phyloP scores from a whole-genome alignment of 1,284 basidiomycete genomes.

The Peniophora sp. region DNA sequence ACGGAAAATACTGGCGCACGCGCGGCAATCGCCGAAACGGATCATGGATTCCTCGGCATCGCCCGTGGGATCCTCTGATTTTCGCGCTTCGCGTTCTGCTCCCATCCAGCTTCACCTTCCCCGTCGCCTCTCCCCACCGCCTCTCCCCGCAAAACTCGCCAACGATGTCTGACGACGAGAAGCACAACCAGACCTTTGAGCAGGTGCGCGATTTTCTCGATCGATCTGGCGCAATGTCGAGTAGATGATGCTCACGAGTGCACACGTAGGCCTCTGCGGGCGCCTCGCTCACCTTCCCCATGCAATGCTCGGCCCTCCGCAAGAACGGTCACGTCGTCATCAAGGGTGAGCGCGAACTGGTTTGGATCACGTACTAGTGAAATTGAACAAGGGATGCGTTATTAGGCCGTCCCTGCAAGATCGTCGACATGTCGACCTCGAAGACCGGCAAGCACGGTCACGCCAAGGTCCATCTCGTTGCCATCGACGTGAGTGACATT shows the following conservation, averaged over 20 bases:
- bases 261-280: slow-evolving; percentile 58
- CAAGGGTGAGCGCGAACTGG: slow-evolving; percentile 50
- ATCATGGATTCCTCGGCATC: not conserved
- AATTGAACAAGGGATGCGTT: not conserved
- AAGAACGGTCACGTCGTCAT: slow-evolving; percentile 97
- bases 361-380: not conserved
- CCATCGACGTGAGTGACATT: slow-evolving; percentile 74
- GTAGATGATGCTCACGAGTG: slow-evolving; percentile 7
- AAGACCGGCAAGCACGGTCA: slow-evolving; percentile 99
- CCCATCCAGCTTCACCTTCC: slow-evolving; percentile 11
- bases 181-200: slow-evolving; percentile 88
- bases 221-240: slow-evolving; percentile 5
- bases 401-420: slow-evolving; percentile 93
- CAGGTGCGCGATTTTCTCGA: slow-evolving; percentile 31
- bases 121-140: slow-evolving; percentile 12
- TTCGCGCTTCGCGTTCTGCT: not conserved
- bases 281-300: slow-evolving; percentile 85
- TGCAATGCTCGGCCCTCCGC: slow-evolving; percentile 97
- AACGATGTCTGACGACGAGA: slow-evolving; percentile 86
- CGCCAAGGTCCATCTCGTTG: slow-evolving; percentile 98
- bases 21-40: too few relatives aligned
- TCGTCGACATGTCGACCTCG: slow-evolving; percentile 99
- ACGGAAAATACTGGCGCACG: too few relatives aligned
- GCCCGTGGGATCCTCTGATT: not conserved
- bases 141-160: slow-evolving; percentile 14